A percentile compares a stretch with the other conserved stretches of the same genome.
phyloP scores from a whole-genome alignment of 2,329 filamentous ascomycete species.

The Beauveria medogensis region DNA sequence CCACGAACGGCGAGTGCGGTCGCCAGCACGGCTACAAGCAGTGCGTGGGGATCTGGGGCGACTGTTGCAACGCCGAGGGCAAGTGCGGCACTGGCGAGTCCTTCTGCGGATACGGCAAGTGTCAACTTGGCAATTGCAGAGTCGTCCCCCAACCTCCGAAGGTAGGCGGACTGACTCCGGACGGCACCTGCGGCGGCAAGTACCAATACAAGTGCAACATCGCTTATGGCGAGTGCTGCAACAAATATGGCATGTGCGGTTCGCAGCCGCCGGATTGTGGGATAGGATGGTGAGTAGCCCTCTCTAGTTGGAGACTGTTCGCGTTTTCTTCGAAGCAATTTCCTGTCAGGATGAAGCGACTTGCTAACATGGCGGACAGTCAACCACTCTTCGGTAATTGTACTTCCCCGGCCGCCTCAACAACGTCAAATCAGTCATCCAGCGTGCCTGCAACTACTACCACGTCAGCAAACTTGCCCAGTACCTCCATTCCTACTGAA shows the following conservation, averaged over 20 bases:
- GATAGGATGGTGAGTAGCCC: not conserved
- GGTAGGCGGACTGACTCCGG: not conserved
- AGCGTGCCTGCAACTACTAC: not conserved
- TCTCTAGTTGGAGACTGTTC: not conserved
- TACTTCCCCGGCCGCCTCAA: not conserved
- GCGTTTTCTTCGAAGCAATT: not conserved
- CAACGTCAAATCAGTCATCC: not conserved
- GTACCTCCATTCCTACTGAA: not conserved
- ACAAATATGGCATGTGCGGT: not conserved
- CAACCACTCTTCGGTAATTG: not conserved
- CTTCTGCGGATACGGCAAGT: slow-evolving; percentile 16
- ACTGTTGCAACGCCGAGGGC: slow-evolving; percentile 21
- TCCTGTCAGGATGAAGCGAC: too few species aligned
- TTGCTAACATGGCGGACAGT: not conserved
- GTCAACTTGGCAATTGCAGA: slow-evolving; percentile 17
- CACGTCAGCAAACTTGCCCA: not conserved
- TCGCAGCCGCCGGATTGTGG: not conserved
- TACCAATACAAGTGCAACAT: not conserved
- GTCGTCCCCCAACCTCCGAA: not conserved
- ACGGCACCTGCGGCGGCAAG: not conserved
- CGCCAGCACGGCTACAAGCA: slow-evolving; percentile 17
- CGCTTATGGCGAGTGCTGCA: not conserved
- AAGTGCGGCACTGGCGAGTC: slow-evolving; percentile 18
- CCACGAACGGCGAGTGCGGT: slow-evolving; percentile 27
- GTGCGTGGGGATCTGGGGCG: slow-evolving; percentile 23